A percentile compares a stretch with the other conserved stretches of the same genome.
Evolutionary conservation across 305 asterid species (phyloP).

Genomic region (Solanum hybrid): DNA sequence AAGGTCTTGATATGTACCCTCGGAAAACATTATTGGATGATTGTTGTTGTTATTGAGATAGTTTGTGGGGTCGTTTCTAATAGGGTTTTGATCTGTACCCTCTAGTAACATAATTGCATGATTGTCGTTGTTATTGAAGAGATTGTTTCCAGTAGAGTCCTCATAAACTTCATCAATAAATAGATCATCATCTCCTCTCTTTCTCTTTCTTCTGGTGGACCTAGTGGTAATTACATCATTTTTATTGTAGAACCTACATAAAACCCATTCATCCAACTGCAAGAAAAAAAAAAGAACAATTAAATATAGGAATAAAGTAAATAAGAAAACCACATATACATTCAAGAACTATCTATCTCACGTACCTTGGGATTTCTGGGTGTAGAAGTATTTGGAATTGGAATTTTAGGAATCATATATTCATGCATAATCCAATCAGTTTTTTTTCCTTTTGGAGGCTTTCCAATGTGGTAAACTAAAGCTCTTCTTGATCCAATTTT

Average conservation of each 20-base stretch:
- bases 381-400: background rate
- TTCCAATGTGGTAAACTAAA: background rate
- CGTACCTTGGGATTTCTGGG: background rate
- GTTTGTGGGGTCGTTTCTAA: too few species aligned
- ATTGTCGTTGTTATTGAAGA: background rate
- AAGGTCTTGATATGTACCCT: too few species aligned
- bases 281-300: background rate
- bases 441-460: background rate
- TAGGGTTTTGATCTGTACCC: background rate
- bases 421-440: slow-evolving; percentile 18
- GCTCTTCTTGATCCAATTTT: background rate
- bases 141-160: background rate
- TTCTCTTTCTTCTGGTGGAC: background rate
- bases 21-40: too few species aligned
- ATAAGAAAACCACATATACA: background rate
- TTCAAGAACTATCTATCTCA: background rate
- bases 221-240: background rate
- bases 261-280: background rate
- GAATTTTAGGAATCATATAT: background rate
- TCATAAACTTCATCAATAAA: background rate
- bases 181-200: background rate
- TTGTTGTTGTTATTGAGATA: too few species aligned
- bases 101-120: background rate
- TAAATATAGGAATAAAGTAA: background rate
- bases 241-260: slow-evolving; percentile 6